Base-by-base conservation (phyloP, 495 filamentous ascomycete species). In the Penicillium diatomitis region DNA sequence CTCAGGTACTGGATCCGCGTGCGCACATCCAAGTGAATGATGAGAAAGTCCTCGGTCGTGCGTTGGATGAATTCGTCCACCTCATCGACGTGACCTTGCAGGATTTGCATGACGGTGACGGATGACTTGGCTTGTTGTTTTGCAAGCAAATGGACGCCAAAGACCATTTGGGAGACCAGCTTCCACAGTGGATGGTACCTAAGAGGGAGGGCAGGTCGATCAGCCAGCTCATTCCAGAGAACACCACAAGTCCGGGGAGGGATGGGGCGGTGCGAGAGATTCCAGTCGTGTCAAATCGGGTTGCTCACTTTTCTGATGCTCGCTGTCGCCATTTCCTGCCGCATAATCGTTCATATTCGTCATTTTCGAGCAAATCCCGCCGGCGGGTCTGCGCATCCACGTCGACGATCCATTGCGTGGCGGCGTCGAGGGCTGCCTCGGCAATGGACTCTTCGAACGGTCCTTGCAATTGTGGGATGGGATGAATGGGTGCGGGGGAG, bases 401-500 rank as follows among this genome's bases (percentile, higher is more conserved):
- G 29, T 74, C 71, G 4, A 81, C 66, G 37, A 78, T 71, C 49
- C 77, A 76, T 45, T 70, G 63, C 29, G 61, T 68, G 10, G 66
- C 67, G 27, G 70, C 60, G 8, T 69, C 64, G 7, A 80, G 77
- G 12, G 62, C 53, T 20, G 85, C 81, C 57, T 95, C 90, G 29
- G 78, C 53, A 46, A 98, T 84, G 3, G 90, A 96, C 66, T 98
- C 92, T 60, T 91, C 86, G 60, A 97, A 96, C 41, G 92, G 87
- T 42, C 80, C 86, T 60, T 96, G 92, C 76, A 98, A 86, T 44
- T 80, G 79, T 10, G 82, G 66, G 47, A 98, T 85, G 2, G 92
- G 92, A 66, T 49, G 47, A 2, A 36, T 32, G 30, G 47, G 40
- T 5, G 32, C 37, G 0, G 47, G n/a, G 8, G 47, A 37, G 10